phyloP scores from a whole-genome alignment of 1,284 basidiomycete species.

The Ganoderma multipileum region DNA sequence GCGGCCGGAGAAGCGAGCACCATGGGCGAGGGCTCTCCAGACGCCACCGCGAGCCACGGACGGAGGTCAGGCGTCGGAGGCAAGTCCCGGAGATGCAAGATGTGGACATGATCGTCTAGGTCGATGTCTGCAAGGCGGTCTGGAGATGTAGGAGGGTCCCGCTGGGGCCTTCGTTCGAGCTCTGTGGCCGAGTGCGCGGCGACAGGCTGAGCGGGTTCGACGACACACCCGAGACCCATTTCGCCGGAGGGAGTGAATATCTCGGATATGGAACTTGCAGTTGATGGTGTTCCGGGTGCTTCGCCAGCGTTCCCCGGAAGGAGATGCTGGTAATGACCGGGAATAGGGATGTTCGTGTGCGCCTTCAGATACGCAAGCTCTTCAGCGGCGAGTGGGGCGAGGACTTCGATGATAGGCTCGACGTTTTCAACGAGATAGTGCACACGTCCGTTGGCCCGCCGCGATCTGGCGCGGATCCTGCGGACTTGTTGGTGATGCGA shows the following conservation, averaged over 20 bases:
- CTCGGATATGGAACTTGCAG: not conserved
- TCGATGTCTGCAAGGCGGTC: not conserved
- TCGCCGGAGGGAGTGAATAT: not conserved
- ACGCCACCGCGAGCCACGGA: slow-evolving; percentile 6
- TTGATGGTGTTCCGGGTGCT: not conserved
- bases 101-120: not conserved
- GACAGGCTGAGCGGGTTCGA: not conserved
- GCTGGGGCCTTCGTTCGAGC: not conserved
- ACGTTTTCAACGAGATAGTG: slow-evolving; percentile 12
- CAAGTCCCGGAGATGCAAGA: not conserved
- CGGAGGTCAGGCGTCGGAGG: slow-evolving; percentile 15
- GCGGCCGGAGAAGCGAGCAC: slow-evolving; percentile 13
- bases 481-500: not conserved
- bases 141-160: too few relatives aligned
- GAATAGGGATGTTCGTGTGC: not conserved
- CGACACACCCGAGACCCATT: not conserved
- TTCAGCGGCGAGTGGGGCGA: not conserved
- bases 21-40: slow-evolving; percentile 17
- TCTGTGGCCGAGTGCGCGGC: not conserved
- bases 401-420: slow-evolving; percentile 13
- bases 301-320: not conserved
- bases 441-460: slow-evolving; percentile 6
- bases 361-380: not conserved
- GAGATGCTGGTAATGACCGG: not conserved
- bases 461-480: not conserved